Evolutionary conservation across 177 flowering plant genomes (phyloP), one percentile per base, ranked within the genome.

Genomic region (Telopea speciosissima): DNA sequence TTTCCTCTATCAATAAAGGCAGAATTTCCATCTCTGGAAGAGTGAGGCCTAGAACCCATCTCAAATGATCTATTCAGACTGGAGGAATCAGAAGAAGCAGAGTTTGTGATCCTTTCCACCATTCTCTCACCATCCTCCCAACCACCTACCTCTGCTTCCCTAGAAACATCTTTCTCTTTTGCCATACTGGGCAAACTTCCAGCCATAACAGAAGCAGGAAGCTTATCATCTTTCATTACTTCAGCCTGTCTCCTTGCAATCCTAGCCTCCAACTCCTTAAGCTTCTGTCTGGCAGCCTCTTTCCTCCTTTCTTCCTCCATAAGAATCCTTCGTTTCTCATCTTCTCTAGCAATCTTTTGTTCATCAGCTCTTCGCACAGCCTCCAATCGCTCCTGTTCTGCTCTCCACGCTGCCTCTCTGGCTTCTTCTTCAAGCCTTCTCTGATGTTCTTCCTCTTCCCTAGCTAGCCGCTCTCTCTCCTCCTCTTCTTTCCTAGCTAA

Each of bases 221-320:
- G 76, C 59, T 69, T 71, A 52, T 80, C 85, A 67, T 67, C 67
- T n/a, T 84, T 85, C 61, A 68, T 45, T 22, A 74, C 69, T 77
- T 85, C 94, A 68, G 87, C 81, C 80, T 82, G 85, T 79, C 97
- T 89, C 76, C 82, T 89, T 22, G 97, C 92, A 62, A 95, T 95
- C 78, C 73, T 92, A 69, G 88, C 91, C 78, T 95, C 99, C 85
- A 95, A 84, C 78, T 92, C 99, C 58, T 89, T 31, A 69, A 95
- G 97, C 82, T 90, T 95, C 72, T 87, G 89, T 75, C 83, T 89
- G 5, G 99, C 99, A 74, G 96, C 99, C 72, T 92, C 94, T 75
- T 95, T 92, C 78, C 99, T 85, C 80, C 99, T 90, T 76, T 92
- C 99, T 66, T 95, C 99, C 80, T 95, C 99, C 81, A 89, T 61